A percentile compares a stretch with the other conserved stretches of the same genome.
phyloP scores from a whole-genome alignment of 768 basidiomycete species.

The Rubroboletus satanas region DNA sequence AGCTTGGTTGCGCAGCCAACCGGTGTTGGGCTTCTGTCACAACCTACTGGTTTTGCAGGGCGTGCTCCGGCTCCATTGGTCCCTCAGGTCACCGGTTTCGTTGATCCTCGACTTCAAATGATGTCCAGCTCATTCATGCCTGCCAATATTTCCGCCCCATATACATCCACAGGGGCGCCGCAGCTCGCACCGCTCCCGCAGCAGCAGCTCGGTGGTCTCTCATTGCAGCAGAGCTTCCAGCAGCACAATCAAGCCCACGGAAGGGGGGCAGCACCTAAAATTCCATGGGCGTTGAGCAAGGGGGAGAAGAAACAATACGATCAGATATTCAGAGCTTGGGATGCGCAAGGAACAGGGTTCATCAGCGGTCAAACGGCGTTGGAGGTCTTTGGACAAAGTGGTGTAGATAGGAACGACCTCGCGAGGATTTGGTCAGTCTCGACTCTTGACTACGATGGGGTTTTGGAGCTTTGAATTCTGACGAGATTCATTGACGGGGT shows the following conservation, averaged over 20 bases:
- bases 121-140: slow-evolving; percentile 95
- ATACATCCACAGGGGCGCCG: slow-evolving; percentile 55
- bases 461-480: neutral
- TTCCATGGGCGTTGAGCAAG: slow-evolving; percentile 85
- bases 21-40: slow-evolving; percentile 24
- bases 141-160: slow-evolving; percentile 55
- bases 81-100: slow-evolving; percentile 74
- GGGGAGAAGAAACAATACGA: slow-evolving; percentile 96
- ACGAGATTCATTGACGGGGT: neutral
- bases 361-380: slow-evolving; percentile 80
- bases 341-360: slow-evolving; percentile 73
- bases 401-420: slow-evolving; percentile 81
- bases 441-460: neutral
- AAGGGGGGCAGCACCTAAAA: slow-evolving; percentile 58
- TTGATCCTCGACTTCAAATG: slow-evolving; percentile 81
- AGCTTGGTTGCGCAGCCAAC: slow-evolving; percentile 21
- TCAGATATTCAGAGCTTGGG: slow-evolving; percentile 97
- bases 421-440: slow-evolving; percentile 83
- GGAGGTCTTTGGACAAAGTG: slow-evolving; percentile 94
- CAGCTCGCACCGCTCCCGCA: slow-evolving; percentile 58
- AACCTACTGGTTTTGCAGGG: slow-evolving; percentile 47
- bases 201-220: slow-evolving; percentile 48
- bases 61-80: slow-evolving; percentile 46
- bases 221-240: slow-evolving; percentile 81
- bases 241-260: slow-evolving; percentile 77